Percentiles rank a stretch among this genome's conserved stretches.
phyloP scores from a whole-genome alignment of 805 yeast species.

The Ascoidea rubescens region DNA sequence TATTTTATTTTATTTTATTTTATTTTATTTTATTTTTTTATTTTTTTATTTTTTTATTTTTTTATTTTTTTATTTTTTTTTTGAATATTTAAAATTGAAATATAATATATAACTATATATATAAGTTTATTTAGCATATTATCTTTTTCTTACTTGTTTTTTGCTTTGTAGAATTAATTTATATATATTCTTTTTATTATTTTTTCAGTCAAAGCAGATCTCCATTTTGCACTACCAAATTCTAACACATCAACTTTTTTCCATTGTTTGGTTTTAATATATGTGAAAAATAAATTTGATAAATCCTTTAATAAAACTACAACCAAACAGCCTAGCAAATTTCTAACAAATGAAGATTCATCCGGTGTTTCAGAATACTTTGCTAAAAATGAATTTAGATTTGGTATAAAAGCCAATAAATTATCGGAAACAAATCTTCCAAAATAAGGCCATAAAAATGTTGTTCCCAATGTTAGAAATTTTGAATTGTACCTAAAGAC shows the following conservation, averaged over 20 bases:
- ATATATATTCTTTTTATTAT: not conserved
- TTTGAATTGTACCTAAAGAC: slow-evolving; percentile 13
- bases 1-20: too few species aligned
- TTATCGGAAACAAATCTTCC: slow-evolving; percentile 16
- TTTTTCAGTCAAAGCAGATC: not conserved
- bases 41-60: too few species aligned
- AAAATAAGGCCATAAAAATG: slow-evolving; percentile 20
- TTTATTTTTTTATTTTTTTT: too few species aligned
- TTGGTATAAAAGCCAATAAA: slow-evolving; percentile 13
- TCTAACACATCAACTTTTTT: slow-evolving; percentile 11
- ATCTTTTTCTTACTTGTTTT: too few species aligned
- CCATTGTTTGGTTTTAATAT: slow-evolving; percentile 18
- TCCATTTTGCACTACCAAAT: slow-evolving; percentile 2
- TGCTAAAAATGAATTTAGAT: slow-evolving; percentile 10
- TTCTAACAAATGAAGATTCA: slow-evolving; percentile 20
- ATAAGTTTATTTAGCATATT: too few species aligned
- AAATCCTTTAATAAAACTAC: slow-evolving; percentile 20
- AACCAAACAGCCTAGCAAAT: slow-evolving; percentile 20
- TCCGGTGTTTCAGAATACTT: slow-evolving; percentile 20
- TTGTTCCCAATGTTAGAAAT: slow-evolving; percentile 14
- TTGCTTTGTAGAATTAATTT: too few species aligned
- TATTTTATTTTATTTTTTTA: too few species aligned
- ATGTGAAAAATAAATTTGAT: slow-evolving; percentile 18
- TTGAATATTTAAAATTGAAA: too few species aligned
- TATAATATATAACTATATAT: too few species aligned